Conservation (phyloP, 139 green algal genomes). For the Closterium sp. region DNA sequence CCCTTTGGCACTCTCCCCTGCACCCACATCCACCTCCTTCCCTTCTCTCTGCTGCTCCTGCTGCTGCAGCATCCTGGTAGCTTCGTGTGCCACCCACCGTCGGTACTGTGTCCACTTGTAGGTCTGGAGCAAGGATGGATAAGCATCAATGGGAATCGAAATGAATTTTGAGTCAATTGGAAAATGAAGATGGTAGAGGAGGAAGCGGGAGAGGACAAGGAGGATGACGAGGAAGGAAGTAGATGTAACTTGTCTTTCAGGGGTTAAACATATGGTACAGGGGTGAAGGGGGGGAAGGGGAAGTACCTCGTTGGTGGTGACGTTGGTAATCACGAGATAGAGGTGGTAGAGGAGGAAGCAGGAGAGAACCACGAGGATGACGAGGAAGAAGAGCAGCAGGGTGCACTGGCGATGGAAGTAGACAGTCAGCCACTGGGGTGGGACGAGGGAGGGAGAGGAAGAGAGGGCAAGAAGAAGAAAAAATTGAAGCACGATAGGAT, state of each 20-base stretch:
- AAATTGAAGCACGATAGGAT: too few species aligned
- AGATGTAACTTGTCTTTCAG: background rate
- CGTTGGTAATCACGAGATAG: slow-evolving; percentile 1
- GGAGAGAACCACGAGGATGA: background rate
- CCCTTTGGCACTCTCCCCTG: too few species aligned
- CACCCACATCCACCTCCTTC: too few species aligned
- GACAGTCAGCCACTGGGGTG: slow-evolving; percentile 26
- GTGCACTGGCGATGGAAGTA: background rate
- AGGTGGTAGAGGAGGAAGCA: slow-evolving; percentile 33
- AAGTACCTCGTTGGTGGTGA: slow-evolving; percentile 40
- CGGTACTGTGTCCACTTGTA: slow-evolving; percentile 15
- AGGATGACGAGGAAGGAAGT: too few species aligned
- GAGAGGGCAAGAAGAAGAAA: slow-evolving; percentile 18
- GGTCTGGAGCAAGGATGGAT: background rate
- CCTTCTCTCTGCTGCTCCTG: too few species aligned
- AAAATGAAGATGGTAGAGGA: background rate
- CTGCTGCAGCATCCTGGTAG: too few species aligned
- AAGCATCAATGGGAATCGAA: too few species aligned
- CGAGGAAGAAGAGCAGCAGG: background rate
- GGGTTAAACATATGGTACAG: background rate
- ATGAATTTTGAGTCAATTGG: too few species aligned
- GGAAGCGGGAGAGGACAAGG: background rate
- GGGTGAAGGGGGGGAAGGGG: background rate
- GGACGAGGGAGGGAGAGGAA: background rate
- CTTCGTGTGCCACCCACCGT: background rate